Conservation (phyloP, 441 rosid genomes). For the Pelargonium australe region DNA sequence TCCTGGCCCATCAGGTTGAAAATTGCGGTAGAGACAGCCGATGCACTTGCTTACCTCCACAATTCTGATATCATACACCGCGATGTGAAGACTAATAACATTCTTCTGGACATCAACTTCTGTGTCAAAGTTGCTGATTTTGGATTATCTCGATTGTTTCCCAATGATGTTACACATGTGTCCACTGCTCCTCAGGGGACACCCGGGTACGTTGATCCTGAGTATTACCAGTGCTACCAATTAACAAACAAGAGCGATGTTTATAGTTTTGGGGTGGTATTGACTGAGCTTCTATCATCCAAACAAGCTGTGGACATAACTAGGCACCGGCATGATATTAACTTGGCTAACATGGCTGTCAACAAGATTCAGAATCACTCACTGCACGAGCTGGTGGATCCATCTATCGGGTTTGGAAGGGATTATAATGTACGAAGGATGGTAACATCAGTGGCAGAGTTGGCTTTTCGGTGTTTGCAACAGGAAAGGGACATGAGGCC, state of each 20-base stretch:
- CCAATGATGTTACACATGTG: conserved; percentile 50
- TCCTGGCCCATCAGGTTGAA: conserved; percentile 57
- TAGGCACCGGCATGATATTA: conserved; percentile 52
- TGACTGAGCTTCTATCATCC: conserved; percentile 61
- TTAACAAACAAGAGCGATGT: conserved; percentile 69
- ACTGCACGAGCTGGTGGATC: conserved; percentile 53
- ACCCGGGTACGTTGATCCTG: conserved; percentile 71
- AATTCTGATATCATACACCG: conserved; percentile 62
- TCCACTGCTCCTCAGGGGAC: conserved; percentile 83
- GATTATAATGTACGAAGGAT: conserved; percentile 37
- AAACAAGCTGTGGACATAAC: conserved; percentile 66
- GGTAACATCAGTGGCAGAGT: conserved; percentile 54
- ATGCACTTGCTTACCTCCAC: conserved; percentile 64
- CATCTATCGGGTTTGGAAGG: conserved; percentile 36
- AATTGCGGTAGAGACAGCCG: conserved; percentile 66
- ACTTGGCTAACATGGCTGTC: conserved; percentile 56
- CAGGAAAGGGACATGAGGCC: conserved; percentile 64
- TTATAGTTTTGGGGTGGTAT: conserved; percentile 75
- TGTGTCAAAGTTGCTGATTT: conserved; percentile 70
- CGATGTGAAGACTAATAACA: conserved; percentile 65
- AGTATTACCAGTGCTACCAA: conserved; percentile 60
- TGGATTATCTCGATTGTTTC: conserved; percentile 56
- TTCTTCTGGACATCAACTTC: conserved; percentile 52
- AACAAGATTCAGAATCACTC: conserved; percentile 46
- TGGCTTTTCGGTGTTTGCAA: conserved; percentile 67